Conservation (phyloP, 2,329 filamentous ascomycete species). For the Malbranchea cinnamomea region DNA sequence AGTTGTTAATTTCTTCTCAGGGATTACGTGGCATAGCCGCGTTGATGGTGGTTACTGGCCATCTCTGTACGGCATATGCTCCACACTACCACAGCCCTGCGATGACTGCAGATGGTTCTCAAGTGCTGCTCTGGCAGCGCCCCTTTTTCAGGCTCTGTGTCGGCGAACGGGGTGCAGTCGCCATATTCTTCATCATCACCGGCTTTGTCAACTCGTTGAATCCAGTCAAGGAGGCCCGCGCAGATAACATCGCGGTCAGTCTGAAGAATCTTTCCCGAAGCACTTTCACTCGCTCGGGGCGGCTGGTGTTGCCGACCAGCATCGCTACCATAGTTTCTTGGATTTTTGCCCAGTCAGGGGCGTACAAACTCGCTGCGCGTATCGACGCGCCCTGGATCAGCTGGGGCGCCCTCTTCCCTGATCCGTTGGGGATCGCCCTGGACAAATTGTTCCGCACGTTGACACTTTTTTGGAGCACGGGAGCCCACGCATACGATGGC, state of each 20-base stretch:
- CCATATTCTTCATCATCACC: conserved; percentile 18
- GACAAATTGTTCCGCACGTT: conserved; percentile 10
- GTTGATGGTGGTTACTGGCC: conserved; percentile 28
- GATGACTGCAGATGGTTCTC: conserved; percentile 9
- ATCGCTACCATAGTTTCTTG: conserved; percentile 13
- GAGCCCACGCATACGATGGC: conserved; percentile 27
- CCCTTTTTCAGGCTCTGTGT: conserved; percentile 16
- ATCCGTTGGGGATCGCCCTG: conserved; percentile 10
- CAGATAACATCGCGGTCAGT: conserved; percentile 12
- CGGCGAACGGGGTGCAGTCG: conserved; percentile 14
- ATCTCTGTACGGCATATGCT: conserved; percentile 28
- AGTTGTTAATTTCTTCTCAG: conserved; percentile 12
- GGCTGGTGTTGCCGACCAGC: conserved; percentile 15
- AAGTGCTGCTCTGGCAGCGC: conserved; percentile 14
- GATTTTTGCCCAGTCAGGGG: conserved; percentile 14
- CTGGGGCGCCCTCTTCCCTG: conserved; percentile 7
- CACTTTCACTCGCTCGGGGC: conserved; percentile 12
- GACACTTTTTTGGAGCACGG: conserved; percentile 21
- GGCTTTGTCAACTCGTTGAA: conserved; percentile 18
- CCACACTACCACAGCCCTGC: conserved; percentile 26
- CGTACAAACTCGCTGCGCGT: conserved; percentile 12
- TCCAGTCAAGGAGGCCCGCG: conserved; percentile 13
- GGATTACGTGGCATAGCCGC: conserved; percentile 29
- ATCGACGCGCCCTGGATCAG: conserved; percentile 15
- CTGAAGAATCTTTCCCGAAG: conserved; percentile 13